Percentiles rank a stretch among this genome's conserved stretches.
Evolutionary conservation across 129 eudicot species (phyloP).

Genomic region (Flaveria sonorensis): DNA sequence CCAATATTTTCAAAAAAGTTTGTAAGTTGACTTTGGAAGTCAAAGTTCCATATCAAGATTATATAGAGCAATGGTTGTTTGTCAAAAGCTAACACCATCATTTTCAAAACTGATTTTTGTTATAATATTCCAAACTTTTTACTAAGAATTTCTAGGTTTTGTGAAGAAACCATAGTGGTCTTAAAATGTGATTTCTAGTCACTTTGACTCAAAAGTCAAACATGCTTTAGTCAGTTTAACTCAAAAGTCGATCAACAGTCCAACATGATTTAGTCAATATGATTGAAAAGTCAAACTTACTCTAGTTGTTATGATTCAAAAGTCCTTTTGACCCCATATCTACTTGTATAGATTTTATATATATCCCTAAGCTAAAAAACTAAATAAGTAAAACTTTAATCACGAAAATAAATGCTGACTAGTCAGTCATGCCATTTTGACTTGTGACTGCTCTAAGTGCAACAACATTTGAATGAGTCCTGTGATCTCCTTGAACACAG

Average conservation of each 20-base stretch:
- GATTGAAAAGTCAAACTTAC: neutral
- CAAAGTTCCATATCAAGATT: conserved; percentile 6
- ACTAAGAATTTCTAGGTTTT: neutral
- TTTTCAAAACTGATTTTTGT: neutral
- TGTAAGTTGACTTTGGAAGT: conserved; percentile 2
- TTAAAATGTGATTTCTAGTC: neutral
- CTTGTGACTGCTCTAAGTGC: conserved; percentile 94
- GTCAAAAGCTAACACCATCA: neutral
- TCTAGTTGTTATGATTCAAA: neutral
- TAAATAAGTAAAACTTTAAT: neutral
- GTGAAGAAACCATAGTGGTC: neutral
- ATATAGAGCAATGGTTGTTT: neutral
- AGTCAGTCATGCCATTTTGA: conserved; percentile 98
- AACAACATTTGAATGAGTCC: conserved; percentile 78
- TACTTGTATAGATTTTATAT: neutral
- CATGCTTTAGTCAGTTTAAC: neutral
- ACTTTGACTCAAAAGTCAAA: conserved; percentile 1
- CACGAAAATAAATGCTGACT: conserved; percentile 38
- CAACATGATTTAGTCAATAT: neutral
- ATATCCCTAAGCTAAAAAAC: neutral
- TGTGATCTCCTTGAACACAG: conserved; percentile 99
- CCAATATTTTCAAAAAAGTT: neutral
- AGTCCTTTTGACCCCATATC: no score
- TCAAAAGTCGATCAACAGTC: no score
- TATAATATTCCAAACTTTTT: neutral